A percentile compares a stretch with the other conserved stretches of the same genome.
These are phyloP conservation scores for Chenopodium album DNA, from an alignment of 148 eudicot species.

Conservation along the genomic window DNA sequence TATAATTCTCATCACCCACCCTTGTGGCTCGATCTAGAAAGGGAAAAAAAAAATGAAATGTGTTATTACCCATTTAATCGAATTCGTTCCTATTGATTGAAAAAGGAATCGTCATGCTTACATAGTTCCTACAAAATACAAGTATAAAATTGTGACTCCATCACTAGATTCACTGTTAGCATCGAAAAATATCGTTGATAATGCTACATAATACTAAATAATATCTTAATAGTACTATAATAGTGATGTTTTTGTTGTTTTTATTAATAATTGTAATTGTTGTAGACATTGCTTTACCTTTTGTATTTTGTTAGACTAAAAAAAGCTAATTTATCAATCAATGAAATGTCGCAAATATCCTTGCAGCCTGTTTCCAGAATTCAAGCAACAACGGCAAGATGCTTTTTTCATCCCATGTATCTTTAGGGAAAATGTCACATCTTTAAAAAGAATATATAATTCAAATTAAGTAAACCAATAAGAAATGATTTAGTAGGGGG, in stretches of 20 bases:
- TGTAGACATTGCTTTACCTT: not conserved
- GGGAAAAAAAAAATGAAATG: not conserved
- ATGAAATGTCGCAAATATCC: not conserved
- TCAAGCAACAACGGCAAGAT: conserved; percentile 13
- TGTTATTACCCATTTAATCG: not conserved
- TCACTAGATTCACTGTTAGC: conserved; percentile 8
- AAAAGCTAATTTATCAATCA: not conserved
- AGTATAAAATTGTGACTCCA: not conserved
- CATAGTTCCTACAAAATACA: not conserved
- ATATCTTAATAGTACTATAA: conserved; percentile 3
- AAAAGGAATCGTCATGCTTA: not conserved
- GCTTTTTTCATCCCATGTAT: conserved; percentile 14
- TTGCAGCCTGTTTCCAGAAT: conserved; percentile 10
- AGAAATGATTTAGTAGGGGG: not conserved
- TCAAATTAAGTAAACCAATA: not conserved
- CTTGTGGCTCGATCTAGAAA: too few relatives aligned
- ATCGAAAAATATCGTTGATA: not conserved
- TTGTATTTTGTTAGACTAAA: not conserved
- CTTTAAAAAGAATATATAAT: not conserved
- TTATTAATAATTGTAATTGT: not conserved
- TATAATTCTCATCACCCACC: too few relatives aligned
- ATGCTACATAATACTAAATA: conserved; percentile 1
- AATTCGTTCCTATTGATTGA: not conserved
- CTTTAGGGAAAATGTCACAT: conserved; percentile 10
- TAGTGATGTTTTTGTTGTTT: conserved; percentile 8